Percentiles rank a stretch among this genome's conserved stretches.
phyloP scores from a whole-genome alignment of 768 basidiomycete genomes.

The Phylloporus arenicola region DNA sequence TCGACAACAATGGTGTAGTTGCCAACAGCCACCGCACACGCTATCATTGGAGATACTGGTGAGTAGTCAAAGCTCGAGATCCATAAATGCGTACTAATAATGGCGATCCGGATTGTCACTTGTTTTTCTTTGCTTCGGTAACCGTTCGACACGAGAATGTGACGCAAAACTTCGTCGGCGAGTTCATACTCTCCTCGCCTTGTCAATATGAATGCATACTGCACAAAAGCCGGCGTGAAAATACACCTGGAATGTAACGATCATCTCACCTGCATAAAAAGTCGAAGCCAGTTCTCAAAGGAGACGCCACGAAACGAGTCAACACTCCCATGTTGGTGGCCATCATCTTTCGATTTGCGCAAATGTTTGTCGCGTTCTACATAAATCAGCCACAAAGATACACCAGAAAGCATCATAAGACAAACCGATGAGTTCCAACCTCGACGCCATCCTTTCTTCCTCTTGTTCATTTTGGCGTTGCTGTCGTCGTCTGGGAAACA shows the following conservation, averaged over 20 bases:
- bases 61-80: background rate
- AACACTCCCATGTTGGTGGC: conserved; percentile 40
- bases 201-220: conserved; percentile 77
- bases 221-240: conserved; percentile 6
- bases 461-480: conserved; percentile 47
- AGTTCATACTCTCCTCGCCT: conserved; percentile 55
- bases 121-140: conserved; percentile 59
- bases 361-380: conserved; percentile 54
- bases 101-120: conserved; percentile 67
- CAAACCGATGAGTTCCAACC: conserved; percentile 71
- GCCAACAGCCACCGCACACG: conserved; percentile 61
- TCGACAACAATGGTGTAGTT: conserved; percentile 59
- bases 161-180: conserved; percentile 72
- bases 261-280: conserved; percentile 73
- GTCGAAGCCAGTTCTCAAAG: conserved; percentile 78
- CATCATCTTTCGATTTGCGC: conserved; percentile 43
- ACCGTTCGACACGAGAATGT: conserved; percentile 68
- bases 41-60: conserved; percentile 35
- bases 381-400: background rate
- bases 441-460: conserved; percentile 67
- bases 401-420: background rate
- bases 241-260: background rate
- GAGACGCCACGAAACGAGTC: conserved; percentile 74
- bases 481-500: conserved; percentile 51
- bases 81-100: conserved; percentile 51